Conservation (phyloP, 2,329 filamentous ascomycete species). For the Ambrosiella cleistominuta region DNA sequence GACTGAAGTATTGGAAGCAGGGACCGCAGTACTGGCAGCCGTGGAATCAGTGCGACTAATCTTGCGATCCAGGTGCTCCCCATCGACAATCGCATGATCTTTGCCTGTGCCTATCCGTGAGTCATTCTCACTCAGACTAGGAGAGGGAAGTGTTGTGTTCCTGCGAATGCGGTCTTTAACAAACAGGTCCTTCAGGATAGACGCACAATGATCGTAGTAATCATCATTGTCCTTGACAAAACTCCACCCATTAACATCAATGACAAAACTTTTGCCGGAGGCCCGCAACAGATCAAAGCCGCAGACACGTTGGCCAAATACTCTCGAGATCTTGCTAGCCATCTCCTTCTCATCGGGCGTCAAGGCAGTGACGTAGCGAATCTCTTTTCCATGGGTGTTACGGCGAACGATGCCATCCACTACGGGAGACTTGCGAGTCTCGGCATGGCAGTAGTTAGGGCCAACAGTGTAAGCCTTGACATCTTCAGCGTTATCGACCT, state of each 20-base stretch:
- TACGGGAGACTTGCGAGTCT: slow-evolving; percentile 91
- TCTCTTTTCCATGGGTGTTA: slow-evolving; percentile 93
- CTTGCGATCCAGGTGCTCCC: slow-evolving; percentile 1
- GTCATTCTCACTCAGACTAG: slow-evolving; percentile 24
- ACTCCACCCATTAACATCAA: slow-evolving; percentile 98
- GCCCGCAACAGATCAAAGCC: slow-evolving; percentile 88
- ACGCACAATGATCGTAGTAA: slow-evolving; percentile 84
- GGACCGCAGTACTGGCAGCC: not conserved
- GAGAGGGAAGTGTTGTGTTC: slow-evolving; percentile 41
- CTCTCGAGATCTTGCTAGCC: slow-evolving; percentile 74
- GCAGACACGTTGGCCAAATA: slow-evolving; percentile 88
- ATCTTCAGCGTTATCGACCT: slow-evolving; percentile 92
- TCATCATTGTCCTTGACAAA: slow-evolving; percentile 99
- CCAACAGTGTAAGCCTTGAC: slow-evolving; percentile 98
- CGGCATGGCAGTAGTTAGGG: slow-evolving; percentile 80
- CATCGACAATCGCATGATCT: not conserved
- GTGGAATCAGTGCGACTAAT: slow-evolving; percentile 2
- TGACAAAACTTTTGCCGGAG: slow-evolving; percentile 82
- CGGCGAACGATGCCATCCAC: slow-evolving; percentile 90
- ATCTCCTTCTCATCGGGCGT: slow-evolving; percentile 66
- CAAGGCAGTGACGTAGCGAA: slow-evolving; percentile 82
- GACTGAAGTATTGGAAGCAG: slow-evolving; percentile 7
- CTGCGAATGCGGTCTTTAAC: slow-evolving; percentile 49
- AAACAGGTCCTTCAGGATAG: slow-evolving; percentile 76
- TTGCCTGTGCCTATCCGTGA: not conserved